Evolutionary conservation across 345 rosid species (phyloP), one percentile per base, ranked within the genome.

Genomic region (Melastoma malabathricum): DNA sequence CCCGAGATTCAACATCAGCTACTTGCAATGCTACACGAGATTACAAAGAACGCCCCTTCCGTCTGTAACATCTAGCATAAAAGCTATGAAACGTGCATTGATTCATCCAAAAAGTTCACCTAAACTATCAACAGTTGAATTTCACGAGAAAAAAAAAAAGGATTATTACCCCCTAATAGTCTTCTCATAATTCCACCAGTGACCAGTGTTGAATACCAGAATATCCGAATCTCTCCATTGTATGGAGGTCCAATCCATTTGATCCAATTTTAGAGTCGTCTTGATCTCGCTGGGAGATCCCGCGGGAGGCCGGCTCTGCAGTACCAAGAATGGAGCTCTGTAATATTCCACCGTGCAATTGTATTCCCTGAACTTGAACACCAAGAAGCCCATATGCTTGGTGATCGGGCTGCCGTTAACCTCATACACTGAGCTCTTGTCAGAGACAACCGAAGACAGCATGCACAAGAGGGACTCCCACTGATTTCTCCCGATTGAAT

Each of bases 121-220:
- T 34, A 34, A 8, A 34, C 41, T 12, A 34, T 9, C 41, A 34
- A 34, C 41, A 34, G 9, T 6, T 7, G 41, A 1, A 10, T 44
- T 23, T 29, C 38, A 45, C 9, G 46, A 31, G 34, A 13, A 50
- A 15, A 13, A 51, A 15, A 0, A 17, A 44, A 52, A 16, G 20
- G 13, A 13, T 23, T 18, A 51, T 69, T 72, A 90, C 98, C 80
- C 81, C 69, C 83, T 78, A 20, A 74, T 65, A 18, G 94, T 86
- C 77, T 90, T 90, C 76, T 82, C 96, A 7, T 75, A 68, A 64
- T 86, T 86, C 96, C 96, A 90, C 98, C 98, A 90, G 57, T 90
- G 96, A 53, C 98, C 98, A 0, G 83, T 77, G 68, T 90, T 90
- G 58, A 90, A 71, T 59, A 90, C 76, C 63, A 90, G 55, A 29